Evolutionary conservation across 2,329 filamentous ascomycete genomes (phyloP), one percentile per base, ranked within the genome.

Genomic region (Cercospora zeina): DNA sequence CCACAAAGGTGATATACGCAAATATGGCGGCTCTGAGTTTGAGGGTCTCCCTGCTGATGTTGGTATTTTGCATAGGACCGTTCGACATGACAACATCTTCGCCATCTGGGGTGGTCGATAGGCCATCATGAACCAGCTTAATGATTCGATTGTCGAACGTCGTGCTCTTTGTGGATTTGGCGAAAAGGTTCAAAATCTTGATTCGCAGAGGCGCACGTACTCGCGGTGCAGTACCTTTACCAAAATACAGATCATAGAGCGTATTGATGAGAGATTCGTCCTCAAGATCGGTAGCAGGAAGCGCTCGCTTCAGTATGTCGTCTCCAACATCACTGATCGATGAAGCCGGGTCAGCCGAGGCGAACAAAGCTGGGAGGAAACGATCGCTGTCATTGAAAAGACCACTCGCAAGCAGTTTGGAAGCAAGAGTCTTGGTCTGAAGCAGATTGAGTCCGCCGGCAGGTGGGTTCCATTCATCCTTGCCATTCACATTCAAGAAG

Each of bases 11-110:
- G 60, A 96, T 85, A 69, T 93, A 96, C 39, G 88, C 85, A 70
- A 97, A 95, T 3, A 96, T 82, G 0, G 93, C 90, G 50, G 87
- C 88, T 67, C 92, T 86, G 9, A 97, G 83, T 73, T 95, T 96
- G 1, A 86, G 84, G 1, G 86, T 86, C 75, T 96, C 92, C 7
- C 93, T 80, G 0, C 87, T 87, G 33, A 82, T 83, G 9, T 81
- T 80, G 49, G 76, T 77, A 71, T 68, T 78, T 69, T 66, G 68
- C 33, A 63, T 33, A 11, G 64, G 56, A 11, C 64, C 67, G 55
- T 71, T 71, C 1, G 68, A 68, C 72, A 74, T 74, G 8, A 72
- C 64, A 11, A 64, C 64, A 47, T 74, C 72, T 19, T 73, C 72
- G 9, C 72, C 72, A 54, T 72, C 69, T 33, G 65, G 54, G 10